Conservation (phyloP, 257 asterid genomes). For the Solanum pimpinellifolium region DNA sequence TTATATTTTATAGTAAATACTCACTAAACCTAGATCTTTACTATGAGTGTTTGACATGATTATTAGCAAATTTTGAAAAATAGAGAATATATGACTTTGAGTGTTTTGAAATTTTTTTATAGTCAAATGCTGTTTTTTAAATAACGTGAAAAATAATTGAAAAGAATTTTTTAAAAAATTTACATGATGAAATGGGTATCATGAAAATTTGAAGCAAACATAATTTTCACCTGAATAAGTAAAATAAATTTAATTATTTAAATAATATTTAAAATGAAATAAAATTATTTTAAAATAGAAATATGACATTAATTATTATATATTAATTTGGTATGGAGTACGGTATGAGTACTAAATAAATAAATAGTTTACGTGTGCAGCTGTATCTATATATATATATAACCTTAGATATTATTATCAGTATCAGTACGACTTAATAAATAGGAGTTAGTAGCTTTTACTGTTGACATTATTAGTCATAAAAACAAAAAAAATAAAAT, state of each 20-base stretch:
- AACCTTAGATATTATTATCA: neutral
- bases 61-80: too few relatives aligned
- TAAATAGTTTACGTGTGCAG: slow-evolving; percentile 29
- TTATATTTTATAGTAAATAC: neutral
- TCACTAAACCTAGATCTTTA: neutral
- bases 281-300: neutral
- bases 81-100: too few relatives aligned
- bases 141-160: too few relatives aligned
- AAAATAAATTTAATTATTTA: neutral
- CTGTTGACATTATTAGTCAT: neutral
- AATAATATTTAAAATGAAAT: neutral
- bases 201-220: neutral
- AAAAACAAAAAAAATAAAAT: neutral
- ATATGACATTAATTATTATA: neutral
- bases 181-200: neutral
- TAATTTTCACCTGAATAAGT: neutral
- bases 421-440: neutral
- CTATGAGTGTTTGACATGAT: too few relatives aligned
- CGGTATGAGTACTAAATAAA: slow-evolving; percentile 3
- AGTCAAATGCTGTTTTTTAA: too few relatives aligned
- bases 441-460: slow-evolving; percentile 7
- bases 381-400: neutral
- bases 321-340: neutral
- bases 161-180: too few relatives aligned
- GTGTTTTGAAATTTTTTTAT: too few relatives aligned